Percentiles rank a stretch among this genome's conserved stretches.
Conservation (phyloP, 2,329 filamentous ascomycete species). For the Lecanicillium sp. region DNA sequence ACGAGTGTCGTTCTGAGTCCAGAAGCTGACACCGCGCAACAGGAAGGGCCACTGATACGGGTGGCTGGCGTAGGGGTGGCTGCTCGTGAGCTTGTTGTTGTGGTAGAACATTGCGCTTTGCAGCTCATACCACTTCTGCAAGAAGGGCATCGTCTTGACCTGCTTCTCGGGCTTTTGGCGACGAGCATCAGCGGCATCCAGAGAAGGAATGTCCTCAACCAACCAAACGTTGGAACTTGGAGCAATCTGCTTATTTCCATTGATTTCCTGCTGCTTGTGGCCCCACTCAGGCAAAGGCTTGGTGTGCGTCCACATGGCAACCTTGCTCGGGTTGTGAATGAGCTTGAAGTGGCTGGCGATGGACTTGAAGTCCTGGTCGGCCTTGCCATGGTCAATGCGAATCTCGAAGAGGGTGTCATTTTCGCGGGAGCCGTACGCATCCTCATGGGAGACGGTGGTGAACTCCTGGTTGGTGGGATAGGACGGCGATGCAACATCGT, state of each 20-base stretch:
- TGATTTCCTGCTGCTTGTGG: slow-evolving; percentile 96
- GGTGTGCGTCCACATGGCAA: slow-evolving; percentile 98
- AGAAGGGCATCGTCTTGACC: slow-evolving; percentile 78
- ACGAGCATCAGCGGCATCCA: slow-evolving; percentile 63
- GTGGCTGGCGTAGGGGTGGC: slow-evolving; percentile 89
- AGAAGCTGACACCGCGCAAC: slow-evolving; percentile 95
- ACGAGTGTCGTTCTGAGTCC: slow-evolving; percentile 91
- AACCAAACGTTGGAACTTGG: slow-evolving; percentile 92
- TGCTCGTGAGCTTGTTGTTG: slow-evolving; percentile 96
- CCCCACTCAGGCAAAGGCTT: slow-evolving; percentile 95
- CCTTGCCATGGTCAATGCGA: slow-evolving; percentile 78
- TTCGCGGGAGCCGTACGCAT: slow-evolving; percentile 63
- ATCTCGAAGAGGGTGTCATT: slow-evolving; percentile 94
- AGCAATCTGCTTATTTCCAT: slow-evolving; percentile 92
- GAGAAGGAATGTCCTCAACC: slow-evolving; percentile 80
- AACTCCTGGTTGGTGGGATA: slow-evolving; percentile 99
- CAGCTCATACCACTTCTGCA: slow-evolving; percentile 91
- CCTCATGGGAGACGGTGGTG: slow-evolving; percentile 66
- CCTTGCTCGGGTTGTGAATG: slow-evolving; percentile 87
- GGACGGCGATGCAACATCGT: slow-evolving; percentile 94
- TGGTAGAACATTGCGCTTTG: slow-evolving; percentile 99
- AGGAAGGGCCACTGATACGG: slow-evolving; percentile 98
- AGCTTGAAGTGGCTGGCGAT: slow-evolving; percentile 93
- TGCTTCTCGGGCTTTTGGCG: slow-evolving; percentile 67
- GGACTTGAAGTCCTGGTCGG: slow-evolving; percentile 76